Base-by-base conservation (phyloP, 495 filamentous ascomycete species). In the Lineolata rhizophorae region DNA sequence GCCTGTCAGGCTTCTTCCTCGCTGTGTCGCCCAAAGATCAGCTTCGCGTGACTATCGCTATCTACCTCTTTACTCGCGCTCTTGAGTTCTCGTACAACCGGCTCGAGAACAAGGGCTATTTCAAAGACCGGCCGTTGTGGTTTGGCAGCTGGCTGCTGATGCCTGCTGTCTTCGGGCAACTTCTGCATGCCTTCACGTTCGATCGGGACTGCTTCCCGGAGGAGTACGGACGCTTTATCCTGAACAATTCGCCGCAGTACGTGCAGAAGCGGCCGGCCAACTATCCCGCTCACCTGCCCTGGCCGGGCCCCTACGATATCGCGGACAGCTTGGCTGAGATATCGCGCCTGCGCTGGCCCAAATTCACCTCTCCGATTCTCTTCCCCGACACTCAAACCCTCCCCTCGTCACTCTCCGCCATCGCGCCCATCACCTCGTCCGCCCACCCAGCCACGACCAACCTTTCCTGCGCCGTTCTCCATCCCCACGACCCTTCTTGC, bases 81-180 rank as follows among this genome's bases (percentile, higher is more conserved):
- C 54, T 84, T 34, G 87, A 97, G 51, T 87, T 79, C 44, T 59
- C 73, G 17, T 97, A 83, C 56, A 92, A 91, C 49, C 58, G 67
- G 3, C 55, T 76, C 10, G 82, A 93, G 42, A 67, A 75, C 22
- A 68, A 76, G 38, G 85, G 85, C 4, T 76, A 68, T 59, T 61
- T 93, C 32, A 70, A 67, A 57, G 63, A 72, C 26, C 56, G 55
- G 45, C 61, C 82, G 4, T 65, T 64, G 68, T 97, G 87, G 87
- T 85, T 82, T 60, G 87, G 85, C 15, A 91, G 81, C 47, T 95
- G 85, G 85, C 58, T 95, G 62, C 55, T 95, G 44, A 84, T 93
- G 64, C 87, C 87, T 0, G 46, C 90, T n/a, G 72, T 82, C 9
- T 79, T 70, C 45, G 87, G 83, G 20, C 87, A 95, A 55, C 60